These are phyloP conservation scores for Neocucurbitaria cava DNA, from an alignment of 2,329 filamentous ascomycete species.

Conservation along the genomic window DNA sequence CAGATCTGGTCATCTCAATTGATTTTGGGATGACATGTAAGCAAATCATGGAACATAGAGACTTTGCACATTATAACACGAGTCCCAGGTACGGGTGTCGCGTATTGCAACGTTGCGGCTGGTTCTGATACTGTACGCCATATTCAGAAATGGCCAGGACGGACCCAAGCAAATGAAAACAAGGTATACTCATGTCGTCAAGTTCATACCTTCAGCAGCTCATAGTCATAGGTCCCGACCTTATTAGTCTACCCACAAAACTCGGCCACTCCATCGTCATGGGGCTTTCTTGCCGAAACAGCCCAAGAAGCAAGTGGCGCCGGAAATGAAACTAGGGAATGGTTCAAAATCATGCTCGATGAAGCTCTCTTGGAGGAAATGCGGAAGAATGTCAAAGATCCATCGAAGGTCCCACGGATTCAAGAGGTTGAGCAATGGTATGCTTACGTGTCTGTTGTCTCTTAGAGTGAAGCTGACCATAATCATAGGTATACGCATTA, in stretches of 20 bases:
- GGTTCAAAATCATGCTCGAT: conserved; percentile 65
- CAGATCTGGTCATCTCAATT: conserved; percentile 39
- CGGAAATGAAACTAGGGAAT: conserved; percentile 54
- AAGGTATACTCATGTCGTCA: conserved; percentile 40
- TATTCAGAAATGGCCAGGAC: conserved; percentile 61
- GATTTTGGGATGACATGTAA: conserved; percentile 49
- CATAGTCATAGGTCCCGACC: conserved; percentile 52
- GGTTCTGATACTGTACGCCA: conserved; percentile 38
- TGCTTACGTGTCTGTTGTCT: conserved; percentile 12
- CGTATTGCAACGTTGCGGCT: conserved; percentile 44
- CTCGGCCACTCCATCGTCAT: conserved; percentile 51
- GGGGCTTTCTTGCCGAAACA: conserved; percentile 60
- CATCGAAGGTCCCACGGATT: conserved; percentile 39
- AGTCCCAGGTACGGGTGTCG: conserved; percentile 40
- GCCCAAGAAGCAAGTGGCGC: conserved; percentile 47
- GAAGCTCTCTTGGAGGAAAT: conserved; percentile 45
- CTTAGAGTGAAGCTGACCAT: conserved; percentile 49
- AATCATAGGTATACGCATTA: conserved; percentile 54
- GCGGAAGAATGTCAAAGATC: conserved; percentile 11
- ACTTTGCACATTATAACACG: background rate
- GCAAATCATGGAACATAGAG: conserved; percentile 5
- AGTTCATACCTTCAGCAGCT: background rate
- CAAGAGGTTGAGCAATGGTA: conserved; percentile 58
- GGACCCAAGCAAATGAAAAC: conserved; percentile 59
- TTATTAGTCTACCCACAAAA: conserved; percentile 57